Conservation (phyloP, 1,139 yeast species). For the Magnusiomyces tetraspermus region DNA sequence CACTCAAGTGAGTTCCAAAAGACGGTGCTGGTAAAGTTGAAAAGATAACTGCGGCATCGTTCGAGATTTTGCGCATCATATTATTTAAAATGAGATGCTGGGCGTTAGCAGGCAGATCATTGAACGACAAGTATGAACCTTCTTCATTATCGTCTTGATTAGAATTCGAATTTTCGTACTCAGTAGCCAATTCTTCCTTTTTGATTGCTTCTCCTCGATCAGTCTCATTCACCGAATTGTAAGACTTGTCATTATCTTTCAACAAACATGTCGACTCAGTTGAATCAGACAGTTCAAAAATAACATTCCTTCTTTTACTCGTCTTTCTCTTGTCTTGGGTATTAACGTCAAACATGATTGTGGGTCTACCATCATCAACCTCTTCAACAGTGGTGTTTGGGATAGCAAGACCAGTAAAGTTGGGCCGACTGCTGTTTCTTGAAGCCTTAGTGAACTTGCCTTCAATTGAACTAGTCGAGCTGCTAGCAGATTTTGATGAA, state of each 20-base stretch:
- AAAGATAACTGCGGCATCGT: conserved; percentile 58
- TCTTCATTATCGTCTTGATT: conserved; percentile 16
- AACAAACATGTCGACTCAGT: neutral
- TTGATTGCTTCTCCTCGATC: neutral
- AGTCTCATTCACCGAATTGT: neutral
- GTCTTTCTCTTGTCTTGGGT: conserved; percentile 1
- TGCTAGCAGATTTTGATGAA: conserved; percentile 6
- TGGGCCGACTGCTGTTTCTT: conserved; percentile 37
- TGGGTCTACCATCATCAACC: conserved; percentile 43
- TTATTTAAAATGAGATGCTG: conserved; percentile 86
- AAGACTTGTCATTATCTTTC: neutral
- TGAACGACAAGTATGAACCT: conserved; percentile 43
- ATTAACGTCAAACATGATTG: conserved; percentile 41
- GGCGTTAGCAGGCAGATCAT: conserved; percentile 81
- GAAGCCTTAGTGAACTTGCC: neutral
- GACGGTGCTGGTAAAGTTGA: conserved; percentile 86
- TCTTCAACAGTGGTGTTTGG: conserved; percentile 69
- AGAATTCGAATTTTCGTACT: conserved; percentile 17
- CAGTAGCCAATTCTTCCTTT: neutral
- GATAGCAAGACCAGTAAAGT: conserved; percentile 67
- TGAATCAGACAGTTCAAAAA: conserved; percentile 1
- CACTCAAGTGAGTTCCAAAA: conserved; percentile 66
- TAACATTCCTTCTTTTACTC: neutral
- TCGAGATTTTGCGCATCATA: conserved; percentile 59
- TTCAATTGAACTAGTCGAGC: neutral